phyloP scores from a whole-genome alignment of 331 rosid genomes.

The Rosa hybrid region DNA sequence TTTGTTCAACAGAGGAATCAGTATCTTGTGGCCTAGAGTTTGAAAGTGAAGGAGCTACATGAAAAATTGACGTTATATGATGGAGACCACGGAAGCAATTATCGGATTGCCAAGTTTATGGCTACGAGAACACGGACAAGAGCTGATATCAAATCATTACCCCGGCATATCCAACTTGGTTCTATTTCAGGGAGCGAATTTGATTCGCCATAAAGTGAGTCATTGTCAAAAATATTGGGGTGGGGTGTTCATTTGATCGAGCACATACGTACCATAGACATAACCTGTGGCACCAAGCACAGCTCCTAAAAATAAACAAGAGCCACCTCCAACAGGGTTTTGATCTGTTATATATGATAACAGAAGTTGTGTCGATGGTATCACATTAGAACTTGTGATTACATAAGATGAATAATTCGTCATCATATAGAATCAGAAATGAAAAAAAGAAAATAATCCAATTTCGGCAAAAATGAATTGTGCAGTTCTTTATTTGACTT shows the following conservation, averaged over 20 bases:
- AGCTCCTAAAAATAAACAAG: background rate
- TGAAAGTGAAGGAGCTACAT: slow-evolving; percentile 11
- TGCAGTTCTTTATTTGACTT: no score
- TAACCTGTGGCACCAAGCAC: background rate
- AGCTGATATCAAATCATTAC: background rate
- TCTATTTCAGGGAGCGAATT: slow-evolving; percentile 29
- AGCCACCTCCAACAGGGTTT: no score
- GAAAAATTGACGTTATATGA: background rate
- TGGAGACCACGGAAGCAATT: background rate
- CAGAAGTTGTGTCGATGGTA: no score
- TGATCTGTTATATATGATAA: no score
- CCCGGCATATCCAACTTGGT: background rate
- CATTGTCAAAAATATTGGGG: slow-evolving; percentile 1
- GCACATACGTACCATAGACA: background rate
- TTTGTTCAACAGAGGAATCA: background rate
- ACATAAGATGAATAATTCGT: no score
- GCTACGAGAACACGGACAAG: background rate
- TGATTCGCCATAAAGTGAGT: slow-evolving; percentile 25
- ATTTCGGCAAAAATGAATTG: no score
- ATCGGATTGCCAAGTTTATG: slow-evolving; percentile 3
- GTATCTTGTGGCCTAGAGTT: background rate
- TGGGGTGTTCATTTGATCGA: background rate
- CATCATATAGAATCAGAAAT: no score
- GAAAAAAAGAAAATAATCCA: no score
- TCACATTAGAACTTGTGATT: no score